Evolutionary conservation across 2,329 filamentous ascomycete species (phyloP), one percentile per base, ranked within the genome.

Genomic region (Exserohilum rostratum): DNA sequence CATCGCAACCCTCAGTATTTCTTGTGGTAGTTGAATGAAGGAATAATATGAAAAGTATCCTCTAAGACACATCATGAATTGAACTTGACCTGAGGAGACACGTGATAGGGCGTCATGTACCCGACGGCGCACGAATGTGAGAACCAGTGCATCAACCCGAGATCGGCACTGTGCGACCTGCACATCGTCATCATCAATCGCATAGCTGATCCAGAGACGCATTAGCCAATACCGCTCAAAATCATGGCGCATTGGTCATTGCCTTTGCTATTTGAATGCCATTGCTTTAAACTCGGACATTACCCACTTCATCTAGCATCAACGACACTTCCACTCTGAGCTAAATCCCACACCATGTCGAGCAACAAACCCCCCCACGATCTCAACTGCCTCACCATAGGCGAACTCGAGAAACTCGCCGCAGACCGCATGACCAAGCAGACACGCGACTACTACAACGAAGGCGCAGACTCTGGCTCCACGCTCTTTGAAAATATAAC

Each of bases 351-450:
- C 10, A 3, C 6, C 5, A 67, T 67, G 64, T 18, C 64, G 13
- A 50, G 54, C 35, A 55, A 58, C 37, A 61, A 59, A 29, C 50
- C 51, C 2, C 33, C 39, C 13, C 60, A 53, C 22, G 63, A 71
- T 15, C 58, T 69, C 49, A 62, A 70, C 13, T 71, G 68, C 48
- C 57, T 70, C 1, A 71, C 61, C 3, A 70, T 71, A 20, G 43
- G 47, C 9, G 68, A 71, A 18, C 57, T 71, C 13, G 62, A 69
- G 40, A 57, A 58, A 17, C 60, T 66, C 4, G 67, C 68, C 5
- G 60, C 60, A 1, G 57, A 70, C 35, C 64, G 64, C 46, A 71
- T 71, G 68, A 65, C 68, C 59, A 71, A 70, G 48, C 67, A 69
- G 34, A 68, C 65, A 10, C 65, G 65, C 46, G 65, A 70, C 44